Evolutionary conservation across 148 eudicot genomes (phyloP), one percentile per base, ranked within the genome.

Genomic region (Chenopodium quinoa): DNA sequence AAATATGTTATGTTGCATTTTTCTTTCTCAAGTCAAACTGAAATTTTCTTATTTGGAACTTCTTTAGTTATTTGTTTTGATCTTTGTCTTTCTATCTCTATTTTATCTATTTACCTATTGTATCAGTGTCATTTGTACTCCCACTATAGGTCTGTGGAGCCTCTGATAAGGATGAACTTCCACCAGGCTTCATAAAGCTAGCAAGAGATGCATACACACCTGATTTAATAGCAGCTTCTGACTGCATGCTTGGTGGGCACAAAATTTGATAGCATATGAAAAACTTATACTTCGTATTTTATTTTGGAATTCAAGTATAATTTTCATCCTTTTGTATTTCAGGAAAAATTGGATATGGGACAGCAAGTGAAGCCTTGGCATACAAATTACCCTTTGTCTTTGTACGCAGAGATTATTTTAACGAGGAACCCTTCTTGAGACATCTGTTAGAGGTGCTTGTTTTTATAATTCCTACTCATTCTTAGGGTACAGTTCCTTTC

Each of bases 301-400:
- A 40, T 40, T 40, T 34, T 78, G 37, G 75, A 65, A 76, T 27
- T 67, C 27, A 68, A 65, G 14, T 29, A 76, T 77, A 46, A 79
- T 52, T 79, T 60, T 73, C 40, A 81, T 22, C 17, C 4, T 71
- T 83, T 58, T 22, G 12, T 74, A 71, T 89, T 85, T 83, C 91
- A 96, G 99, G 99, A 66, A 96, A 96, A 90, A 96, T 96, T 88
- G 99, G 99, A 82, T 96, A 96, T 80, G 99, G 99, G 75, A 92
- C 99, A 63, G 95, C 92, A 62, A 96, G 99, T 86, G 99, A 96
- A 90, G 99, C 99, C 78, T 88, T 96, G 84, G 93, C 98, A 32
- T 96, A 83, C 91, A 93, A 89, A 87, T 85, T 96, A 75, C 99
- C 99, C 52, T 96, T 96, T 87, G 94, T 96, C 63, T 96, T 96